Evolutionary conservation across 352 stramenopile species (phyloP).

Genomic region (Bremia lactucae): DNA sequence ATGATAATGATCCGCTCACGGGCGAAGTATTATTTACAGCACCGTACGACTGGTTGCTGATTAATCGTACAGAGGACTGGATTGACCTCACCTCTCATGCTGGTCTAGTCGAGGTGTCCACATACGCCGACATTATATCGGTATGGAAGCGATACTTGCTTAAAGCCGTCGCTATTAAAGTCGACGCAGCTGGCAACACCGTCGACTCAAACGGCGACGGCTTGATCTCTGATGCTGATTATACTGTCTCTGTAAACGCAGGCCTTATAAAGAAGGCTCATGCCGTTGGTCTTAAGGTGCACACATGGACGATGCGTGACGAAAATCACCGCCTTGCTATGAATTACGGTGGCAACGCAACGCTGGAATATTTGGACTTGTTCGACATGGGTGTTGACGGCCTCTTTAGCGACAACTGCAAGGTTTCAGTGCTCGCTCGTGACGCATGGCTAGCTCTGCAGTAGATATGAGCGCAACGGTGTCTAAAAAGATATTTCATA

Average conservation of each 20-base stretch:
- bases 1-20: slow-evolving; percentile 43
- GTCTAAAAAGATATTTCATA: too few species aligned
- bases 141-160: slow-evolving; percentile 80
- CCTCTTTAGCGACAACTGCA: slow-evolving; percentile 53
- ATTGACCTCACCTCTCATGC: slow-evolving; percentile 40
- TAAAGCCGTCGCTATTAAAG: slow-evolving; percentile 31
- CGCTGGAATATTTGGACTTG: slow-evolving; percentile 53
- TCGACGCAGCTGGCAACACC: slow-evolving; percentile 27
- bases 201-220: slow-evolving; percentile 60
- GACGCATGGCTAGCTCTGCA: slow-evolving; percentile 27
- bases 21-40: slow-evolving; percentile 33
- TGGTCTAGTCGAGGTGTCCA: slow-evolving; percentile 50
- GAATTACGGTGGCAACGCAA: slow-evolving; percentile 55
- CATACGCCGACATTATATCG: slow-evolving; percentile 60
- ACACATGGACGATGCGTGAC: slow-evolving; percentile 54
- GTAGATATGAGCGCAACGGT: too few species aligned
- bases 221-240: slow-evolving; percentile 46
- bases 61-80: slow-evolving; percentile 42
- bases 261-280: slow-evolving; percentile 47
- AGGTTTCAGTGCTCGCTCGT: slow-evolving; percentile 34
- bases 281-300: slow-evolving; percentile 42
- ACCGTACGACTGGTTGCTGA: slow-evolving; percentile 61
- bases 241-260: slow-evolving; percentile 29
- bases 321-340: slow-evolving; percentile 46
- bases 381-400: slow-evolving; percentile 51